Base-by-base conservation (phyloP, 768 basidiomycete species). In the Amanita jacksonii region DNA sequence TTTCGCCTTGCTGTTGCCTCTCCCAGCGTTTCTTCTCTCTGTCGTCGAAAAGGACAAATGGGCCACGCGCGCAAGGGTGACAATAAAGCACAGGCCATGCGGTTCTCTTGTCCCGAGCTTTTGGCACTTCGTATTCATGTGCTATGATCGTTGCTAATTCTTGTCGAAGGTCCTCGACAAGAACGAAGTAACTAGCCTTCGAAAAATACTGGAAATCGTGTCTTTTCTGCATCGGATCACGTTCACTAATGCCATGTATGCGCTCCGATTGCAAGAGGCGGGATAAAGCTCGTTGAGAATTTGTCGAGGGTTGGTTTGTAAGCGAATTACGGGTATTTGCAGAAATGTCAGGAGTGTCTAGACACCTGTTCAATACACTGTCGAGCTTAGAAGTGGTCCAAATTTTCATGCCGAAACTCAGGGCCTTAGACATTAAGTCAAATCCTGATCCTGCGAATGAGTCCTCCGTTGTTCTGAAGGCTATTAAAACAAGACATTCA, bases 181-280 rank as follows among this genome's bases (percentile, higher is more conserved):
- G 73, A 35, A 97, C 72, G 58, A 90, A 97, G 56, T 74, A 81
- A 41, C 73, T 77, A 32, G 72, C 70, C 32, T 79, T 76, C 13
- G 75, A 63, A 61, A 98, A 98, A 60, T 98, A 99, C 45, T 74
- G 77, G 56, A 79, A 89, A 60, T 93, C 91, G 50, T 85, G 81
- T 39, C 92, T 79, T 49, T 77, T 87, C 49, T 92, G 86, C 15
- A 76, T 81, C 1, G 89, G 83, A 63, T 99, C 96, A 36, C 94
- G 86, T 66, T 99, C 96, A 13, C 78, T 81, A 1, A 80, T 85
- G 36, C 96, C 96, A 50, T 89, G 79, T 32, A 87, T 61, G 49
- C 80, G 81, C 59, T 98, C 96, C 15, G 84, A 81, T 53, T 88
- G 79, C 33, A 89, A 66, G 13, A 86, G 69, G 25, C 70, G 75